These are phyloP conservation scores for Baudoinia panamericana DNA, from an alignment of 495 filamentous ascomycete genomes.

Conservation along the genomic window DNA sequence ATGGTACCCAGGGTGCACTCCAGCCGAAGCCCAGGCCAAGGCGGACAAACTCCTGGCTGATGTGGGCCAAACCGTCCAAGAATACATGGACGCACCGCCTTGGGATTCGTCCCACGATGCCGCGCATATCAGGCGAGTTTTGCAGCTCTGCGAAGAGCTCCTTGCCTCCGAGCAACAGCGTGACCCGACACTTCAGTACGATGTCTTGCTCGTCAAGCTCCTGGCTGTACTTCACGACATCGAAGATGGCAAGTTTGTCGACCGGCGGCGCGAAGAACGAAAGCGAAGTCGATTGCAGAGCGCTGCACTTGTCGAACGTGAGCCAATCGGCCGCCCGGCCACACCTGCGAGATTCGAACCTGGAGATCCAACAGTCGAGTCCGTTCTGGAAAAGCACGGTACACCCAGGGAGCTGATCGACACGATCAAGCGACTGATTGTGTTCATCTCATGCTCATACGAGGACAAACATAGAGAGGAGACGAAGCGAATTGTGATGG, in stretches of 20 bases:
- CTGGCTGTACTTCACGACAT: conserved; percentile 73
- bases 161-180: conserved; percentile 31
- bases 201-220: conserved; percentile 49
- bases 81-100: too few relatives aligned
- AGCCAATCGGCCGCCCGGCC: neutral
- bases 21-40: too few relatives aligned
- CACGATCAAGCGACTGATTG: conserved; percentile 53
- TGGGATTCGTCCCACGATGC: conserved; percentile 81
- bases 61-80: too few relatives aligned
- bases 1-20: too few relatives aligned
- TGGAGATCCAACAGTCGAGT: conserved; percentile 31
- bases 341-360: neutral
- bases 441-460: conserved; percentile 60
- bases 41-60: too few relatives aligned
- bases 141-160: conserved; percentile 49
- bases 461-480: conserved; percentile 39
- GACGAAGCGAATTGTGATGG: neutral
- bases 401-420: conserved; percentile 40
- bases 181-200: conserved; percentile 28
- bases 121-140: conserved; percentile 65
- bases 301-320: too few relatives aligned
- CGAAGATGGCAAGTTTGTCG: conserved; percentile 58
- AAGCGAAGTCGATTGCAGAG: too few relatives aligned
- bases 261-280: conserved; percentile 33
- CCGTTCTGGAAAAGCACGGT: conserved; percentile 43